Conservation (phyloP, 2,329 filamentous ascomycete species). For the Neocucurbitaria cava region DNA sequence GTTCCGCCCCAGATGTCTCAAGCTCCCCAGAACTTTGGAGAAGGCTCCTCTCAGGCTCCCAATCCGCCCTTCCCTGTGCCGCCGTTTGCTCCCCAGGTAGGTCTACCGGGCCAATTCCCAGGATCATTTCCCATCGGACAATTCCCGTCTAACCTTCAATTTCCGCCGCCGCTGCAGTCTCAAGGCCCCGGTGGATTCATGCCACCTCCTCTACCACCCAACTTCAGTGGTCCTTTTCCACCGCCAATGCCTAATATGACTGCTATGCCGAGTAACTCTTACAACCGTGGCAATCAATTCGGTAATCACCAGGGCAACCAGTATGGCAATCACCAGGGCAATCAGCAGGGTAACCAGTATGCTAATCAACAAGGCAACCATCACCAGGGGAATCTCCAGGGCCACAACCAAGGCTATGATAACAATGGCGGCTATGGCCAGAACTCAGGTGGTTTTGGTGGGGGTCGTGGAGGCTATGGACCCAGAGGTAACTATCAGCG, state of each 20-base stretch:
- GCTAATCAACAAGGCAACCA: slow-evolving; percentile 11
- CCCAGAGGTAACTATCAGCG: slow-evolving; percentile 8
- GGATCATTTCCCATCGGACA: slow-evolving; percentile 22
- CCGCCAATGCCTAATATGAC: slow-evolving; percentile 26
- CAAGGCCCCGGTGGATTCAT: slow-evolving; percentile 23
- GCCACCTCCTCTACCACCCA: slow-evolving; percentile 35
- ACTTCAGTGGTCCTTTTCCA: slow-evolving; percentile 30
- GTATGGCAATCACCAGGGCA: neutral
- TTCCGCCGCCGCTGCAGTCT: slow-evolving; percentile 28
- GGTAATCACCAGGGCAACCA: slow-evolving; percentile 11
- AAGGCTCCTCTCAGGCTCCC: slow-evolving; percentile 15
- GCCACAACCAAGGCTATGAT: slow-evolving; percentile 14
- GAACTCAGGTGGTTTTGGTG: slow-evolving; percentile 17
- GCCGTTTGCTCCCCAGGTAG: slow-evolving; percentile 24
- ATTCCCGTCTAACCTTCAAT: slow-evolving; percentile 24
- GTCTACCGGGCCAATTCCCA: slow-evolving; percentile 7
- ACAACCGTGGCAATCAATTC: slow-evolving; percentile 13
- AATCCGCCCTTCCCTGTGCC: slow-evolving; percentile 25
- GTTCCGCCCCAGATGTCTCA: slow-evolving; percentile 1
- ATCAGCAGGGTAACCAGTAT: slow-evolving; percentile 14
- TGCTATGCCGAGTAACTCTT: slow-evolving; percentile 17
- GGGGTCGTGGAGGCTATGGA: slow-evolving; percentile 26
- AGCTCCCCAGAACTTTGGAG: slow-evolving; percentile 6
- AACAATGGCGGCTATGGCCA: slow-evolving; percentile 15
- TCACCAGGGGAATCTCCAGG: slow-evolving; percentile 6